Evolutionary conservation across 345 rosid species (phyloP), one percentile per base, ranked within the genome.

Genomic region (Clausena lansium): DNA sequence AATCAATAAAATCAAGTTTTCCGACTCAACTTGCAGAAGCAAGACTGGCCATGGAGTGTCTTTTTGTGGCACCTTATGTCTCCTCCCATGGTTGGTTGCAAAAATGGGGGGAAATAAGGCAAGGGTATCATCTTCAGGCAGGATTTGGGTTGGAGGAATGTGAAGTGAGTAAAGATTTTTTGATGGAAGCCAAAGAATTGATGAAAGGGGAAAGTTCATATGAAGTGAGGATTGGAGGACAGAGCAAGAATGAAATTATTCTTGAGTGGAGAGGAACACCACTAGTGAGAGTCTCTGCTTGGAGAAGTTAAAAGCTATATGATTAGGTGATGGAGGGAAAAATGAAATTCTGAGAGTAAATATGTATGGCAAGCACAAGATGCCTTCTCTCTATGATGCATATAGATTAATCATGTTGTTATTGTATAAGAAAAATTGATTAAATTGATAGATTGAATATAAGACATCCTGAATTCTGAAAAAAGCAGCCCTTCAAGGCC

Each of bases 221-320:
- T 60, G 84, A 67, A n/a, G 89, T 87, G 77, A 85, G 60, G 13
- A 60, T 78, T 58, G 89, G 83, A 58, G 91, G 86, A 66, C 13
- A 78, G 1, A 20, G 38, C 11, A 76, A 76, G 67, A 86, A 86
- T 33, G 88, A 84, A 77, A 80, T 89, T 69, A 76, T 80, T 66
- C 78, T 87, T 78, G 87, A 79, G 27, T 86, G 88, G 89, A 80
- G 69, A 54, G 86, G 86, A 67, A 80, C 73, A 33, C 82, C 85
- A 3, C 38, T 89, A 10, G 84, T 81, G 28, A 89, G 82, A 74
- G 71, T 85, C 20, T 83, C 85, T 5, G 67, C 83, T 25, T 86
- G 92, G 91, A 82, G 69, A 82, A 81, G 65, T 20, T 57, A 70
- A 60, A 60, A 69, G 4, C 6, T 70, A 45, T 33, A 27, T 10